A percentile compares a stretch with the other conserved stretches of the same genome.
phyloP scores from a whole-genome alignment of 2,329 filamentous ascomycete species.

The Xylariaceae sp. region DNA sequence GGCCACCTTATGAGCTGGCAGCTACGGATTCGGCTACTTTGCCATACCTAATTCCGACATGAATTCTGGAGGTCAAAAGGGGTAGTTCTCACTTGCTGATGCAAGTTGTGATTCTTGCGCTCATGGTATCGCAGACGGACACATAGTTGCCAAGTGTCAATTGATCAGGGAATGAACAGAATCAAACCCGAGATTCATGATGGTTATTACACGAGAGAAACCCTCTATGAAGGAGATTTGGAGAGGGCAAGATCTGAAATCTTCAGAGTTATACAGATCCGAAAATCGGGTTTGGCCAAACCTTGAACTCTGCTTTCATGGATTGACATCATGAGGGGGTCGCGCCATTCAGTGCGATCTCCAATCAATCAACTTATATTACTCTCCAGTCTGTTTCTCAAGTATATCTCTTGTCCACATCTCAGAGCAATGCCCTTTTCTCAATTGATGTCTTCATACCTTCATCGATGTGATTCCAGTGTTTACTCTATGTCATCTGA shows the following conservation, averaged over 20 bases:
- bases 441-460: no score
- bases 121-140: not conserved
- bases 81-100: no score
- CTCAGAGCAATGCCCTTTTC: not conserved
- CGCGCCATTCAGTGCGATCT: conserved; percentile 1
- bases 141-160: not conserved
- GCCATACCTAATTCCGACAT: no score
- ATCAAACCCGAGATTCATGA: no score
- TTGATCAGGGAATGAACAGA: not conserved
- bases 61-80: no score
- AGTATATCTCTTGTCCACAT: not conserved
- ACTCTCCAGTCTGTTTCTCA: not conserved
- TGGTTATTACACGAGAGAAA: not conserved
- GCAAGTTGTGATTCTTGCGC: not conserved
- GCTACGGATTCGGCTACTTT: not conserved
- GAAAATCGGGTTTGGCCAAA: conserved; percentile 11
- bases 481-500: no score
- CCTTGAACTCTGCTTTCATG: not conserved
- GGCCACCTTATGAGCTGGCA: no score
- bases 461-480: no score
- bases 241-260: not conserved
- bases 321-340: conserved; percentile 14
- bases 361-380: not conserved
- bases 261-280: not conserved
- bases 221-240: not conserved